Evolutionary conservation across 192 early-diverging fungal genomes (phyloP).

Genomic region (Gamsiella multidivaricata): DNA sequence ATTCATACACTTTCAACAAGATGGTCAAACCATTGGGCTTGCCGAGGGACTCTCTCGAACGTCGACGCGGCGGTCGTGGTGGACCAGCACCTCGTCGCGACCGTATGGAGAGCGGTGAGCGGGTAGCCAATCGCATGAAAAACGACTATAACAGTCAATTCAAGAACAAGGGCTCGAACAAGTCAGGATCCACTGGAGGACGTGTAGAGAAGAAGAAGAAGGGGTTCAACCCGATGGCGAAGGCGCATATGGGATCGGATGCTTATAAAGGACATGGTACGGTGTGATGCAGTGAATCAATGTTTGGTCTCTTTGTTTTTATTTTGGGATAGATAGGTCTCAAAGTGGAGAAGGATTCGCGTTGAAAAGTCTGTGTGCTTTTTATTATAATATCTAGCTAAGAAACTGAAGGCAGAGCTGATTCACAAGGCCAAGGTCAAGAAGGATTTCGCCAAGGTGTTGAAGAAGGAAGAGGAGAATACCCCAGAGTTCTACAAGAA

Average conservation of each 20-base stretch:
- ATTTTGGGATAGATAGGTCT: not conserved
- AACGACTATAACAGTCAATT: conserved; percentile 46
- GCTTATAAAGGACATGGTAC: conserved; percentile 51
- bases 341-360: no score
- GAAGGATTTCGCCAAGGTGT: conserved; percentile 47
- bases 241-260: conserved; percentile 51
- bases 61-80: conserved; percentile 45
- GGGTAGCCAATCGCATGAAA: conserved; percentile 30
- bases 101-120: conserved; percentile 25
- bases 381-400: conserved; percentile 20
- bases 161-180: conserved; percentile 7
- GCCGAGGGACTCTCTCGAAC: conserved; percentile 49
- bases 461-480: conserved; percentile 43
- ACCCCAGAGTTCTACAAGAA: conserved; percentile 53
- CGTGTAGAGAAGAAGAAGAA: conserved; percentile 27
- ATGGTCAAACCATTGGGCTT: conserved; percentile 48
- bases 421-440: conserved; percentile 55
- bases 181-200: not conserved
- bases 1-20: no score
- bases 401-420: conserved; percentile 47
- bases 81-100: conserved; percentile 48
- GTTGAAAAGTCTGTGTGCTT: not conserved
- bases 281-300: not conserved
- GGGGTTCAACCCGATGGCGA: conserved; percentile 52
- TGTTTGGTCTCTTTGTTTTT: not conserved